A percentile compares a stretch with the other conserved stretches of the same genome.
Conservation (phyloP, 1,139 yeast species). For the Geotrichum phurueaensis region DNA sequence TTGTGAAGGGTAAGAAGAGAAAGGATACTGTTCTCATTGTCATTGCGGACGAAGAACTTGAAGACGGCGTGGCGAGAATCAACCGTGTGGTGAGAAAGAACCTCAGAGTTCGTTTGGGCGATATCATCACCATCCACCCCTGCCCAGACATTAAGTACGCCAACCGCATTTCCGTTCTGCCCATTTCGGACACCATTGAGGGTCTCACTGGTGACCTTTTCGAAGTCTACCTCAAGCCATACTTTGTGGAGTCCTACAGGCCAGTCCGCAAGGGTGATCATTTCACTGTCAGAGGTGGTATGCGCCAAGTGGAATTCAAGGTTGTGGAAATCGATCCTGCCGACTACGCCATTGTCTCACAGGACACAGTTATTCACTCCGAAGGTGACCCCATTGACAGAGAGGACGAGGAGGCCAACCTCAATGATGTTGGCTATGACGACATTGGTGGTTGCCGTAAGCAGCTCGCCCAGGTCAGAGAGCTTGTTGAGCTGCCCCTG, state of each 20-base stretch:
- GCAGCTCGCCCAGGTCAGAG: conserved; percentile 98
- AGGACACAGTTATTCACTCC: conserved; percentile 95
- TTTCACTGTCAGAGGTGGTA: conserved; percentile 94
- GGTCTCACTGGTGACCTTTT: conserved; percentile 97
- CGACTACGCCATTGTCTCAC: conserved; percentile 96
- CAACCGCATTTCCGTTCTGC: conserved; percentile 82
- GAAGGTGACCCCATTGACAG: conserved; percentile 99
- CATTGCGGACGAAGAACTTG: conserved; percentile 93
- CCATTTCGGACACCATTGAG: conserved; percentile 96
- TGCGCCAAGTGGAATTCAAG: conserved; percentile 98
- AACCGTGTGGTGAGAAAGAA: conserved; percentile 96
- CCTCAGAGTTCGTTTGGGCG: conserved; percentile 90
- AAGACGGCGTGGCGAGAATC: conserved; percentile 89
- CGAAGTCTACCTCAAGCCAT: conserved; percentile 94
- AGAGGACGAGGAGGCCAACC: conserved; percentile 95
- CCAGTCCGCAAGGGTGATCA: conserved; percentile 98
- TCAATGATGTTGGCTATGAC: conserved; percentile 96
- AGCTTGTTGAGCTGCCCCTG: conserved; percentile 90
- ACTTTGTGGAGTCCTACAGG: conserved; percentile 97
- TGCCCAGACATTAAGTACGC: conserved; percentile 97
- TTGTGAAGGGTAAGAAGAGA: conserved; percentile 96
- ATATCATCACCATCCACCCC: conserved; percentile 82
- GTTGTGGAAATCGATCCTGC: conserved; percentile 98
- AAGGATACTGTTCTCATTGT: conserved; percentile 97
- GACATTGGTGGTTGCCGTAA: conserved; percentile 98